Percentiles rank a stretch among this genome's conserved stretches.
These are phyloP conservation scores for Aspergillus spinulosporus DNA, from an alignment of 2,329 filamentous ascomycete genomes.

Conservation along the genomic window DNA sequence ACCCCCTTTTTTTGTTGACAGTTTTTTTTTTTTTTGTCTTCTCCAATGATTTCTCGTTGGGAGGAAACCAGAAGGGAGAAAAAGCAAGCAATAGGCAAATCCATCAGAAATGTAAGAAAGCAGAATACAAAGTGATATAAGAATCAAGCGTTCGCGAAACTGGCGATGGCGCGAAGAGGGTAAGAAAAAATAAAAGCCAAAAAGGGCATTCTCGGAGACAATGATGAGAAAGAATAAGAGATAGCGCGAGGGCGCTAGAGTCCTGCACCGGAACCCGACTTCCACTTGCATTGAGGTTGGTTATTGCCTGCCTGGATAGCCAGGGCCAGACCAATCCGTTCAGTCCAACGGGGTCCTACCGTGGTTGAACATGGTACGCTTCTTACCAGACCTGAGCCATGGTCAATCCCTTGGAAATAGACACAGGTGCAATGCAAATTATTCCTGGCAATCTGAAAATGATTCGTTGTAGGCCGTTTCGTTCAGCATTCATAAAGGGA, in stretches of 20 bases:
- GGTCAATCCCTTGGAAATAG: slow-evolving; percentile 2
- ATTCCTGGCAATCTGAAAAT: slow-evolving; percentile 2
- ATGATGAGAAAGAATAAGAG: no score
- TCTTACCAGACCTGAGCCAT: slow-evolving; percentile 1
- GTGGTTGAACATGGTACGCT: slow-evolving; percentile 9
- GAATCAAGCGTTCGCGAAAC: slow-evolving; percentile 1
- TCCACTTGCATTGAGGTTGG: background rate
- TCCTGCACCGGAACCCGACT: background rate
- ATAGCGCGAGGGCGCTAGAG: no score
- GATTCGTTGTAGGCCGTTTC: slow-evolving; percentile 2
- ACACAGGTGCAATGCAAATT: slow-evolving; percentile 1
- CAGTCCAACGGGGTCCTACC: slow-evolving; percentile 1
- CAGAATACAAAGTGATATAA: slow-evolving; percentile 11
- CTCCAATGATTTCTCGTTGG: background rate
- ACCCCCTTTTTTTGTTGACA: background rate
- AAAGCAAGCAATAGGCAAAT: background rate
- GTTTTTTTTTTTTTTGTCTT: slow-evolving; percentile 1
- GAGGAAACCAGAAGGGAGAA: no score
- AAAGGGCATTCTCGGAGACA: no score
- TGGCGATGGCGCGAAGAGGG: background rate
- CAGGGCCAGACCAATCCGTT: background rate
- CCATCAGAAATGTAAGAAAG: background rate
- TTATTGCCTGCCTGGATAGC: background rate
- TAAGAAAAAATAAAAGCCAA: background rate
- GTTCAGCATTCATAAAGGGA: slow-evolving; percentile 3